phyloP scores from a whole-genome alignment of 257 asterid species.

The Osmanthus fragrans region DNA sequence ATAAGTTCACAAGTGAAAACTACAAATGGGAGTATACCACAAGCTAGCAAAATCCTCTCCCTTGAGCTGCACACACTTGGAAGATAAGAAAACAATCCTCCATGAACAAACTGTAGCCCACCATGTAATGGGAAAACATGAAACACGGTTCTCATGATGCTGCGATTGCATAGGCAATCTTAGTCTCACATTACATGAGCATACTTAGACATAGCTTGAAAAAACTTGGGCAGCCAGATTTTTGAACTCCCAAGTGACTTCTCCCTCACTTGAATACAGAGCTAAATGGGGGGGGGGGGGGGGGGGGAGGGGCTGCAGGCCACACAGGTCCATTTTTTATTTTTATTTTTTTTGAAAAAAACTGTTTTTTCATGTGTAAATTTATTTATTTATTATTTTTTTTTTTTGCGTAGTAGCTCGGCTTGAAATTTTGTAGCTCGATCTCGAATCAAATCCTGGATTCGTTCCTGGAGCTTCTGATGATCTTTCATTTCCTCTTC shows the following conservation, averaged over 20 bases:
- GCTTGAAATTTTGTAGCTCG: too few relatives aligned
- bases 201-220: constrained; percentile 74
- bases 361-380: too few relatives aligned
- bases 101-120: background rate
- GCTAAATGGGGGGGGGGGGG: too few relatives aligned
- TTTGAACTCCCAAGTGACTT: constrained; percentile 76
- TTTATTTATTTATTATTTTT: too few relatives aligned
- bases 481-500: constrained; percentile 67
- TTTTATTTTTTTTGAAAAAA: too few relatives aligned
- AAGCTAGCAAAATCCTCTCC: too few relatives aligned
- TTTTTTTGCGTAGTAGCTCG: too few relatives aligned
- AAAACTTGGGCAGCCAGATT: constrained; percentile 81
- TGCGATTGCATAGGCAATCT: constrained; percentile 46
- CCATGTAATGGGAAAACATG: constrained; percentile 3
- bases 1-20: background rate
- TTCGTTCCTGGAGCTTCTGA: too few relatives aligned
- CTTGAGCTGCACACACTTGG: background rate
- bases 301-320: too few relatives aligned
- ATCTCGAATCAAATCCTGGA: too few relatives aligned
- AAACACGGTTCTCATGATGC: constrained; percentile 36
- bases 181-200: constrained; percentile 63
- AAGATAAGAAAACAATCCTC: background rate
- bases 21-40: background rate
- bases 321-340: too few relatives aligned
- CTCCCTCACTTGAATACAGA: constrained; percentile 83